Evolutionary conservation across 805 yeast genomes (phyloP).

Genomic region (Yamadazyma sp.): DNA sequence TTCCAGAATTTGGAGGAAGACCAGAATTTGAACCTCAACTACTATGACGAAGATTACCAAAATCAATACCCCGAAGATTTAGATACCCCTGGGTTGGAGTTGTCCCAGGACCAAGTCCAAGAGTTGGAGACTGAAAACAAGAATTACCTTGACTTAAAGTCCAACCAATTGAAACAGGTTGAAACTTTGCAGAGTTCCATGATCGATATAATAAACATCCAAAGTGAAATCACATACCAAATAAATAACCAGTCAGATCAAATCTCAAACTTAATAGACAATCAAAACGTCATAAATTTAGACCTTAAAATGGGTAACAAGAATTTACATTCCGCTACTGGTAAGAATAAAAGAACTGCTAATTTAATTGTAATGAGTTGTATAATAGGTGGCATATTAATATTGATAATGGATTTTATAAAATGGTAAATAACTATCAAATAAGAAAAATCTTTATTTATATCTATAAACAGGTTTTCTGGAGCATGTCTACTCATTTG

Average conservation of each 20-base stretch:
- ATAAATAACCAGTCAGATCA: slow-evolving; percentile 69
- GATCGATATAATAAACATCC: slow-evolving; percentile 71
- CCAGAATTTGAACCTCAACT: slow-evolving; percentile 2
- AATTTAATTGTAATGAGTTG: slow-evolving; percentile 34
- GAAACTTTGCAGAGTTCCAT: slow-evolving; percentile 59
- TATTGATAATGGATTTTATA: slow-evolving; percentile 36
- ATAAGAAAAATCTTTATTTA: neutral
- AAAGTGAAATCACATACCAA: slow-evolving; percentile 71
- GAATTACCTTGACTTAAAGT: slow-evolving; percentile 50
- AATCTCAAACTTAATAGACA: slow-evolving; percentile 59
- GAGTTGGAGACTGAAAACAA: slow-evolving; percentile 58
- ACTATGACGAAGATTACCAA: neutral
- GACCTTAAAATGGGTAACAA: slow-evolving; percentile 72
- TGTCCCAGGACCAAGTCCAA: slow-evolving; percentile 56
- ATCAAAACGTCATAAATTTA: slow-evolving; percentile 61
- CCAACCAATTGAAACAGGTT: slow-evolving; percentile 59
- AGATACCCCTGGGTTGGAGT: slow-evolving; percentile 16
- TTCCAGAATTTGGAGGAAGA: slow-evolving; percentile 42
- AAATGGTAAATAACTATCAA: too few relatives aligned
- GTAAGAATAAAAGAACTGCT: slow-evolving; percentile 51
- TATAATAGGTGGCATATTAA: slow-evolving; percentile 30
- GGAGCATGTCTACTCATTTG: neutral
- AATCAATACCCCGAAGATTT: slow-evolving; percentile 4
- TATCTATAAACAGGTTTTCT: neutral
- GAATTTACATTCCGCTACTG: slow-evolving; percentile 65